Base-by-base conservation (phyloP, 139 green algal species). In the Tetraselmis chui region DNA sequence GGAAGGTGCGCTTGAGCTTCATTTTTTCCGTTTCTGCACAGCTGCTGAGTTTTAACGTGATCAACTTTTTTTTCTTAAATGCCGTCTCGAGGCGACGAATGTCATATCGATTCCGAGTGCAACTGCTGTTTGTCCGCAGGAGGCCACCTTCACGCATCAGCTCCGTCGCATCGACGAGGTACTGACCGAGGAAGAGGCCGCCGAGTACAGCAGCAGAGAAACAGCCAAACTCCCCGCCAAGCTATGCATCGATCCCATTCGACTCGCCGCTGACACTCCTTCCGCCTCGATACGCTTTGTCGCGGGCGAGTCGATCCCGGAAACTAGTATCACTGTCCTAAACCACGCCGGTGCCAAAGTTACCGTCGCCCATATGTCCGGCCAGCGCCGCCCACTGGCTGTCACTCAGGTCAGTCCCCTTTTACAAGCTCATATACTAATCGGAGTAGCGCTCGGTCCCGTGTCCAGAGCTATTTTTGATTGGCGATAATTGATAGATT, bases 391-490 rank as follows among this genome's bases (percentile, higher is more conserved):
- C 27, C 32, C 77, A 29, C 80, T 95, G 2, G 82, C 81, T 1
- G 86, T 95, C 25, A 81, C 86, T 32, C 92, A 95, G 85, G 85
- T 85, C 0, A n/a, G n/a, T n/a, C n/a, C n/a, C n/a, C n/a, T n/a
- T n/a, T n/a, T n/a, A n/a, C n/a, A n/a, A n/a, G n/a, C n/a, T n/a
- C n/a, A n/a, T n/a, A n/a, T n/a, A n/a, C n/a, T n/a, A n/a, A n/a
- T n/a, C n/a, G n/a, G n/a, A n/a, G n/a, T n/a, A n/a, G n/a, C n/a
- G n/a, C n/a, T n/a, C n/a, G n/a, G n/a, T n/a, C n/a, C n/a, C n/a
- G n/a, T n/a, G n/a, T n/a, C n/a, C n/a, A n/a, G n/a, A n/a, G n/a
- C n/a, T n/a, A n/a, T n/a, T n/a, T n/a, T n/a, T n/a, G n/a, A n/a
- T n/a, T n/a, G n/a, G n/a, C n/a, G n/a, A n/a, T n/a, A n/a, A n/a